phyloP scores from a whole-genome alignment of 192 early-diverging fungal species.

The Backusella mclennaniae region DNA sequence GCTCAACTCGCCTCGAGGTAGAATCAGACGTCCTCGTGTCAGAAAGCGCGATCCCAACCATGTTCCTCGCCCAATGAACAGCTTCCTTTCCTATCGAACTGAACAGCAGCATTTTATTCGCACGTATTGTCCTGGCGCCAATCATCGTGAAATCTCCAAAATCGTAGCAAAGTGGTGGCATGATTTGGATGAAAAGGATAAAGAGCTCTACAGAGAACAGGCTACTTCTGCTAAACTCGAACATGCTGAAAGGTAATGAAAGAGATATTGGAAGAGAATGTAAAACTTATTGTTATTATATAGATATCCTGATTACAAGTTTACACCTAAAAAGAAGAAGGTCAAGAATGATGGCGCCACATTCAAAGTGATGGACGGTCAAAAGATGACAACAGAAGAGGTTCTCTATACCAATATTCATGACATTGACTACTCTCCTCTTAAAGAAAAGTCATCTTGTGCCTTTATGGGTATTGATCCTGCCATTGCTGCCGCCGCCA shows the following conservation, averaged over 20 bases:
- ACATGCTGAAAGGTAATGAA: slow-evolving; percentile 41
- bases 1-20: background rate
- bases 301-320: slow-evolving; percentile 29
- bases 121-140: slow-evolving; percentile 42
- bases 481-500: background rate
- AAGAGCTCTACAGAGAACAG: slow-evolving; percentile 47
- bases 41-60: slow-evolving; percentile 9
- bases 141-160: slow-evolving; percentile 61
- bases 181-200: slow-evolving; percentile 45
- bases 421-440: background rate
- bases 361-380: too few relatives aligned
- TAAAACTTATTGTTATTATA: background rate
- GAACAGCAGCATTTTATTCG: slow-evolving; percentile 55
- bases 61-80: slow-evolving; percentile 55
- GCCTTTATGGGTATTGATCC: background rate
- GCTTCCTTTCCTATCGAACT: slow-evolving; percentile 63
- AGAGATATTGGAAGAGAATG: background rate
- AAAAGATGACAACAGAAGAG: background rate
- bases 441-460: background rate
- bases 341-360: background rate
- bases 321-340: slow-evolving; percentile 7
- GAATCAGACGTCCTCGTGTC: background rate
- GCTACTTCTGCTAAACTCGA: slow-evolving; percentile 45
- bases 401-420: background rate
- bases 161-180: slow-evolving; percentile 62